Conservation (phyloP, 352 stramenopile species). For the Pythium sp. region DNA sequence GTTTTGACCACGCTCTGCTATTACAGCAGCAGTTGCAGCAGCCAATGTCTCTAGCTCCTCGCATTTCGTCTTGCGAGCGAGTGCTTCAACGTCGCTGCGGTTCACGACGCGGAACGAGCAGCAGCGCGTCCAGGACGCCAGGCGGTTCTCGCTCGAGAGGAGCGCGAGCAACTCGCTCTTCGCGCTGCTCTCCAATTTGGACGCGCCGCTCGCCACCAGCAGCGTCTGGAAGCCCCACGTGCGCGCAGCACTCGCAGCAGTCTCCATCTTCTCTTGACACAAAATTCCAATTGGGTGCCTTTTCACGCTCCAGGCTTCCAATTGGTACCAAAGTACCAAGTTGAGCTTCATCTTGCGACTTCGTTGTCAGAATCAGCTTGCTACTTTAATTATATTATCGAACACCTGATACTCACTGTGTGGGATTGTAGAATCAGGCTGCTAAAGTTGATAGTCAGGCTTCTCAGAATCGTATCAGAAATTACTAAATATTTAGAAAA, state of each 20-base stretch:
- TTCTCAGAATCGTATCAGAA: too few relatives aligned
- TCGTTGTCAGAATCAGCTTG: too few relatives aligned
- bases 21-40: not conserved
- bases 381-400: too few relatives aligned
- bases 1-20: not conserved
- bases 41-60: slow-evolving; percentile 11
- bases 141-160: slow-evolving; percentile 22
- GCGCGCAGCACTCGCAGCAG: not conserved
- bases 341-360: too few relatives aligned
- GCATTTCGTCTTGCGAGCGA: slow-evolving; percentile 16
- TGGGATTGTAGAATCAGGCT: too few relatives aligned
- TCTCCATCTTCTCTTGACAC: not conserved
- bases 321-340: not conserved
- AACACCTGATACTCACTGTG: too few relatives aligned
- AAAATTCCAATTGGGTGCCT: not conserved
- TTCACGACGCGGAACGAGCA: slow-evolving; percentile 49
- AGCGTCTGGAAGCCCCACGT: slow-evolving; percentile 52
- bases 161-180: slow-evolving; percentile 28
- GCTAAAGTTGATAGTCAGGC: too few relatives aligned
- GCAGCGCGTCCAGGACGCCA: slow-evolving; percentile 24
- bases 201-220: slow-evolving; percentile 38
- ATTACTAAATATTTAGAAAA: too few relatives aligned
- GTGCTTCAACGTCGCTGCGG: slow-evolving; percentile 34
- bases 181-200: slow-evolving; percentile 28
- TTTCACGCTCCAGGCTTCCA: not conserved